A percentile compares a stretch with the other conserved stretches of the same genome.
Evolutionary conservation across 225 moss, liverwort and hornwort genomes (phyloP).

Genomic region (Marchantia polymorpha): DNA sequence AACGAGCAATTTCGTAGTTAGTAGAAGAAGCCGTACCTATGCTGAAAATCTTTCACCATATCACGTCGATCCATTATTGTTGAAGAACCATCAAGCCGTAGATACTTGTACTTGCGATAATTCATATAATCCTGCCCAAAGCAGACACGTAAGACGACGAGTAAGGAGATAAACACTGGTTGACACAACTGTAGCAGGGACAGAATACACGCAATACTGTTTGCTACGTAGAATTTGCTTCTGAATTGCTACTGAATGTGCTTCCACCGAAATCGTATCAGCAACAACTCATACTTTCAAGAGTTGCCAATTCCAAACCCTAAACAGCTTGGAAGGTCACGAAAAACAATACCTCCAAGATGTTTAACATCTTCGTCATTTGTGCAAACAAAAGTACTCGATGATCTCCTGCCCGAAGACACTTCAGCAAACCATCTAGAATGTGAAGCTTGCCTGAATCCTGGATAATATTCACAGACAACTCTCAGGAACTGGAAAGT

Average conservation of each 20-base stretch:
- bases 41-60: conserved; percentile 96
- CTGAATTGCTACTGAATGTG: not conserved
- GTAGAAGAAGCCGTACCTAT: conserved; percentile 41
- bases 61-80: conserved; percentile 95
- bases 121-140: conserved; percentile 79
- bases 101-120: conserved; percentile 86
- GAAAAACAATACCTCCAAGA: conserved; percentile 58
- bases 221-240: not conserved
- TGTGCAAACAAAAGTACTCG: conserved; percentile 86
- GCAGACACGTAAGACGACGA: not conserved
- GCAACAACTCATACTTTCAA: no score
- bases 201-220: not conserved
- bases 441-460: conserved; percentile 86
- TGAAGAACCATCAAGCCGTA: conserved; percentile 86
- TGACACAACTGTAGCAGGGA: not conserved
- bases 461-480: conserved; percentile 30
- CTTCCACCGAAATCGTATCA: not conserved
- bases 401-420: conserved; percentile 70
- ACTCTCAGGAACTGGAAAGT: not conserved
- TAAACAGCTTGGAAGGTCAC: not conserved
- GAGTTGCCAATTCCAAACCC: no score
- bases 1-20: not conserved
- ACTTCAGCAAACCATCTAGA: conserved; percentile 74
- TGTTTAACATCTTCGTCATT: conserved; percentile 95
- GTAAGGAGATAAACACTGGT: not conserved